Evolutionary conservation across 2,329 filamentous ascomycete genomes (phyloP), one percentile per base, ranked within the genome.

Genomic region (Alternaria novae-zelandiae): DNA sequence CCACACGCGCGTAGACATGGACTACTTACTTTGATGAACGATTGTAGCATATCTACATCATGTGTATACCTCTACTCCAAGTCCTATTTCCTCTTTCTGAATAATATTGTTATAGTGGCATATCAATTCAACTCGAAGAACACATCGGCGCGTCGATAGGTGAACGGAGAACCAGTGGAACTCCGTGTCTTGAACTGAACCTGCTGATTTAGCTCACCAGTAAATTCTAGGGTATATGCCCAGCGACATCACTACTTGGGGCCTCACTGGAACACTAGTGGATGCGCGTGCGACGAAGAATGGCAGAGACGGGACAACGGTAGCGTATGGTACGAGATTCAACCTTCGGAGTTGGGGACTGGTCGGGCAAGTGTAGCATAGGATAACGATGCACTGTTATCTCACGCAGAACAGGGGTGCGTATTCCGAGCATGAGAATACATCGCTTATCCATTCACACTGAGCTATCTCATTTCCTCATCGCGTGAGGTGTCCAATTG

Each of bases 251-350:
- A 70, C 80, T 15, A 75, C 76, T 30, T 76, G 68, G 70, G 74
- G 72, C 7, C 76, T 76, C 50, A 73, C 66, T 81, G 85, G 86
- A 1, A 81, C 82, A 1, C 74, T 88, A 20, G 64, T 88, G 0
- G 86, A 86, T 1, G 79, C 83, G 1, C 88, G 87, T 70, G 83
- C 82, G 44, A 87, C 86, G 5, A 85, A 77, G 26, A 87, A 88
- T 65, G 85, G 85, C 0, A 80, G 80, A 2, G 72, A 79, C 11
- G 82, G 80, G 3, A 79, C 69, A 3, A 81, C 82, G 30, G 78
- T 81, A 5, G 84, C 83, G 4, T 86, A 85, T 70, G 74, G 87
- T 53, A 81, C 77, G 6, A 76, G 82, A 20, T 87, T 85, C 84
- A 79, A 74, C n/a, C 74, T 74, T 49, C 28, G 46, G 30, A 68